phyloP scores from a whole-genome alignment of 2,329 filamentous ascomycete species.

The Fusarium praegraminearum region DNA sequence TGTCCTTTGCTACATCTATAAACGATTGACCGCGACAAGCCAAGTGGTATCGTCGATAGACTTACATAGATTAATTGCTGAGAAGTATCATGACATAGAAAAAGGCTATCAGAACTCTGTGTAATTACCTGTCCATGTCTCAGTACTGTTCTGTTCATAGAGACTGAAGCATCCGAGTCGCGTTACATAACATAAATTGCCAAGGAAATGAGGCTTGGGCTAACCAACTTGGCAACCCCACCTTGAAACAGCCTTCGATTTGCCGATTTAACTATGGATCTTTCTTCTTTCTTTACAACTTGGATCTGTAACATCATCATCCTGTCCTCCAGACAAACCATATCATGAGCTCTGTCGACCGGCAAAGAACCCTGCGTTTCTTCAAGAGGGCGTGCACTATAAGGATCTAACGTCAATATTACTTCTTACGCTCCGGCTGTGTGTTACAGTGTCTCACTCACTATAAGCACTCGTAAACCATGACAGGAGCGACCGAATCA shows the following conservation, averaged over 20 bases:
- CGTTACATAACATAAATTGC: background rate
- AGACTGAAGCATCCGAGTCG: background rate
- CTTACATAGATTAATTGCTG: too few relatives aligned
- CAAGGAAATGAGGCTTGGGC: background rate
- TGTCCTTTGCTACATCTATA: too few relatives aligned
- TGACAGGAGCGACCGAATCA: background rate
- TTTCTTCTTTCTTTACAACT: background rate
- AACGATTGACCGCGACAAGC: too few relatives aligned
- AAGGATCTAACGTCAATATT: background rate
- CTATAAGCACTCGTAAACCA: background rate
- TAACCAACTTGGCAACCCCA: background rate
- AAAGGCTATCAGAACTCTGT: too few relatives aligned
- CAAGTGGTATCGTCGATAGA: too few relatives aligned
- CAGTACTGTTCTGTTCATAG: background rate
- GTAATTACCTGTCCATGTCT: too few relatives aligned
- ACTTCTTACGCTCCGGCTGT: too few relatives aligned
- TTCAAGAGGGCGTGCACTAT: background rate
- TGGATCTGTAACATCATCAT: background rate
- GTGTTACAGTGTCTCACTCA: background rate
- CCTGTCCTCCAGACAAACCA: background rate
- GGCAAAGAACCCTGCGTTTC: background rate
- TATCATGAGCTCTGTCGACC: background rate
- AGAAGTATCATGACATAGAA: too few relatives aligned
- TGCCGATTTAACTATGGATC: constrained; percentile 4
- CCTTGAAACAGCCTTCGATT: background rate